phyloP scores from a whole-genome alignment of 1,284 basidiomycete species.

The Fomitopsis betulina region DNA sequence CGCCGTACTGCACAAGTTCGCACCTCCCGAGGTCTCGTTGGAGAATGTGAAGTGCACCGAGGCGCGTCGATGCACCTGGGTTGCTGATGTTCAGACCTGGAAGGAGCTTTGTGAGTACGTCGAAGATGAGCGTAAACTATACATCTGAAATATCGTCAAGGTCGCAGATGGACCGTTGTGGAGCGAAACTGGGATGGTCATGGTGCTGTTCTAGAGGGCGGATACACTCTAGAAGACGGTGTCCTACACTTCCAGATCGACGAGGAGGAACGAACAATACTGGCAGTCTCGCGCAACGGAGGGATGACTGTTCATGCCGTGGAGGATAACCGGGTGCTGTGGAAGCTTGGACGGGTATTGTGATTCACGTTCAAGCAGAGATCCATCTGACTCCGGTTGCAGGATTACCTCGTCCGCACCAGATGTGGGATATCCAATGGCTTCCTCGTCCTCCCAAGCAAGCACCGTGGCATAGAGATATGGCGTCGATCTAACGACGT shows the following conservation, averaged over 20 bases:
- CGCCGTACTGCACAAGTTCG: constrained; percentile 20
- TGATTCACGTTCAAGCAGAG: not conserved
- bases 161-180: constrained; percentile 12
- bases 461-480: constrained; percentile 18
- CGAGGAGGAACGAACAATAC: constrained; percentile 16
- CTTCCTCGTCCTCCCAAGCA: constrained; percentile 18
- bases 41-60: constrained; percentile 11
- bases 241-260: constrained; percentile 17
- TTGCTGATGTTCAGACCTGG: constrained; percentile 16
- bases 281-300: constrained; percentile 10
- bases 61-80: constrained; percentile 3
- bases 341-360: constrained; percentile 18
- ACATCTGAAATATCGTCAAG: constrained; percentile 1
- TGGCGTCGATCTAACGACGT: constrained; percentile 19
- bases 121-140: no score
- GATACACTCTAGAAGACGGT: constrained; percentile 9
- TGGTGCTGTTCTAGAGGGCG: constrained; percentile 16
- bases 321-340: constrained; percentile 17
- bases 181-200: constrained; percentile 19
- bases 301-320: constrained; percentile 14
- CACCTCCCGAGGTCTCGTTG: constrained; percentile 12
- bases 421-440: constrained; percentile 13
- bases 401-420: constrained; percentile 10
- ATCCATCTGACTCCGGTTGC: not conserved
- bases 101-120: constrained; percentile 19